Evolutionary conservation across 169 alveolate species (phyloP).

Genomic region (Eimeria maxima): DNA sequence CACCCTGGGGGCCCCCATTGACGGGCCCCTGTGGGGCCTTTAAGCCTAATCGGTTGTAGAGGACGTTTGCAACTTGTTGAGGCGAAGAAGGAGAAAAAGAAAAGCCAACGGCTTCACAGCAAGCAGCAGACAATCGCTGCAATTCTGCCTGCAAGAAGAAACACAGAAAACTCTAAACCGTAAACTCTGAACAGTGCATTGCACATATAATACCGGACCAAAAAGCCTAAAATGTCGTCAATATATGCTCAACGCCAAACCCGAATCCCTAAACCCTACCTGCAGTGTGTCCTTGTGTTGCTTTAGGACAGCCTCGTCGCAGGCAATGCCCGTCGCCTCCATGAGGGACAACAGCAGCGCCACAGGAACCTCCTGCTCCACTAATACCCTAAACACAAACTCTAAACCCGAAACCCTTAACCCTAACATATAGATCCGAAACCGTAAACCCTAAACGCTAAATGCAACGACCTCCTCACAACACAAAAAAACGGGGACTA

Average conservation of each 20-base stretch:
- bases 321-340: conserved; percentile 78
- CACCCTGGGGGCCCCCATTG: not conserved
- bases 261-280: conserved; percentile 51
- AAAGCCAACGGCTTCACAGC: conserved; percentile 7
- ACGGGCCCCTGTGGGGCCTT: not conserved
- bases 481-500: too few relatives aligned
- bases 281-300: conserved; percentile 6
- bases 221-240: too few relatives aligned
- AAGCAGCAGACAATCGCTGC: not conserved
- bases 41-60: conserved; percentile 7
- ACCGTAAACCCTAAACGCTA: not conserved
- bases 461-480: not conserved
- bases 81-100: conserved; percentile 46
- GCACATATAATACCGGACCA: too few relatives aligned
- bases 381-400: conserved; percentile 39
- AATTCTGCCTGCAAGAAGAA: conserved; percentile 16
- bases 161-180: not conserved
- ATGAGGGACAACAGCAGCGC: conserved; percentile 76
- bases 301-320: conserved; percentile 14
- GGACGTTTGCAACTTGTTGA: conserved; percentile 54
- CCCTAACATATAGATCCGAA: not conserved
- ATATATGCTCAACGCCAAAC: not conserved
- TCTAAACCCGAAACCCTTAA: not conserved
- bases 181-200: not conserved
- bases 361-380: conserved; percentile 79